These are phyloP conservation scores for Globisporangium iwayamae DNA, from an alignment of 352 stramenopile species.

Conservation along the genomic window DNA sequence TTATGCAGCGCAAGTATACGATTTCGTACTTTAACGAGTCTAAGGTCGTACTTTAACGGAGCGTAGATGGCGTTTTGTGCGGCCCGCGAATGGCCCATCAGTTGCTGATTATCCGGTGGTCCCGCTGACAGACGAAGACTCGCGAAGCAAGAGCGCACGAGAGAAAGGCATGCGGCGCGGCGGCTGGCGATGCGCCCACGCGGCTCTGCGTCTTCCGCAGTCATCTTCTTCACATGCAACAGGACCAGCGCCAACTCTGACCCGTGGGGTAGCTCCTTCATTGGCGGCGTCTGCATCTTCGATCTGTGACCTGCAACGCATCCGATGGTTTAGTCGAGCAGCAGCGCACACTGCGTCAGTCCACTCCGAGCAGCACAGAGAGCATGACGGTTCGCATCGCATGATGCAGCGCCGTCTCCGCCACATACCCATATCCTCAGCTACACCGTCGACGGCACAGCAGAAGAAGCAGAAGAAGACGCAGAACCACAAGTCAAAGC, in stretches of 20 bases:
- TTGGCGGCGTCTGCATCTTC: not conserved
- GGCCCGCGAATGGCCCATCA: not conserved
- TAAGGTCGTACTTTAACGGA: not conserved
- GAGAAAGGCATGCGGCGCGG: slow-evolving; percentile 9
- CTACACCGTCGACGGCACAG: not conserved
- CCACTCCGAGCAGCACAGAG: not conserved
- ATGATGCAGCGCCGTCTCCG: slow-evolving; percentile 6
- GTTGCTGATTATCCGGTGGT: not conserved
- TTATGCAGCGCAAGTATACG: not conserved
- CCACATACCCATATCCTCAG: not conserved
- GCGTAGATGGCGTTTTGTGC: not conserved
- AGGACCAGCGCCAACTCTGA: not conserved
- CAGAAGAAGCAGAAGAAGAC: slow-evolving; percentile 19
- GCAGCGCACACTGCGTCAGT: slow-evolving; percentile 5
- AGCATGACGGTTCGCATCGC: not conserved
- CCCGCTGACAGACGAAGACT: not conserved
- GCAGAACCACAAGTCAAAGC: slow-evolving; percentile 2
- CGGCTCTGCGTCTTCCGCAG: not conserved
- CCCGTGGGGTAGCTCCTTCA: not conserved
- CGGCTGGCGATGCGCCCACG: slow-evolving; percentile 13
- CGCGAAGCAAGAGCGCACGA: not conserved
- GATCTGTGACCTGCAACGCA: not conserved
- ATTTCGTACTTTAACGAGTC: not conserved
- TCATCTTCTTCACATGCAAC: not conserved
- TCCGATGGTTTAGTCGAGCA: slow-evolving; percentile 17